These are phyloP conservation scores for Apocynum venetum DNA, from an alignment of 257 asterid species.

Conservation along the genomic window DNA sequence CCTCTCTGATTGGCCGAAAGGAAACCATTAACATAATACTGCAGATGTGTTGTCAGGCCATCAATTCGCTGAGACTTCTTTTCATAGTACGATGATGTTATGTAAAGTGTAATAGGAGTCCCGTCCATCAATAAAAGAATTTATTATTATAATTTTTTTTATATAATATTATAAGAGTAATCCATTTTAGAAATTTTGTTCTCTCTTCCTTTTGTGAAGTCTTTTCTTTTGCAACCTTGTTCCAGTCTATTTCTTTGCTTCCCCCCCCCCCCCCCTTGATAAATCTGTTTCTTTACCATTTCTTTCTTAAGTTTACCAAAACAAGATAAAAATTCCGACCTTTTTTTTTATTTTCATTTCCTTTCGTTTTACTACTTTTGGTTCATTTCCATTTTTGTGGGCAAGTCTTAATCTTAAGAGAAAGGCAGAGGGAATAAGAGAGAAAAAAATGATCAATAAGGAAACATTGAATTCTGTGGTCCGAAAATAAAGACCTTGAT, in stretches of 20 bases:
- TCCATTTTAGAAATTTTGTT: too few relatives aligned
- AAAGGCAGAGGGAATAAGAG: conserved; percentile 25
- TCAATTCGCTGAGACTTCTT: not conserved
- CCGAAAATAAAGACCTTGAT: conserved; percentile 43
- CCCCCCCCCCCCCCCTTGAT: too few relatives aligned
- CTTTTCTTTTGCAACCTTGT: not conserved
- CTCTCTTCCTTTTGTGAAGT: not conserved
- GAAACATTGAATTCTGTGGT: conserved; percentile 44
- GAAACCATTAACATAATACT: conserved; percentile 1
- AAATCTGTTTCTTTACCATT: conserved; percentile 5
- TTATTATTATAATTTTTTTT: too few relatives aligned
- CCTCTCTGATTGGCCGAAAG: conserved; percentile 21
- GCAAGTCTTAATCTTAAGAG: conserved; percentile 8
- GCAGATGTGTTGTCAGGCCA: not conserved
- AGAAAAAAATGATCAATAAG: conserved; percentile 28
- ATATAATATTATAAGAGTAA: too few relatives aligned
- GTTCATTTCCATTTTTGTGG: conserved; percentile 23
- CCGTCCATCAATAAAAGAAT: not conserved
- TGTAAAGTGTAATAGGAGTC: not conserved
- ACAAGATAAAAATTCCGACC: conserved; percentile 11
- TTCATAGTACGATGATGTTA: conserved; percentile 20
- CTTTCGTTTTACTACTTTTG: not conserved
- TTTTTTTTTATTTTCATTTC: not conserved
- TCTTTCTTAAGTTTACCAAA: conserved; percentile 23
- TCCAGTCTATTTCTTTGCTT: too few relatives aligned